Percentiles rank a stretch among this genome's conserved stretches.
Conservation (phyloP, 1,284 basidiomycete species). For the Apiotrichum gamsii region DNA sequence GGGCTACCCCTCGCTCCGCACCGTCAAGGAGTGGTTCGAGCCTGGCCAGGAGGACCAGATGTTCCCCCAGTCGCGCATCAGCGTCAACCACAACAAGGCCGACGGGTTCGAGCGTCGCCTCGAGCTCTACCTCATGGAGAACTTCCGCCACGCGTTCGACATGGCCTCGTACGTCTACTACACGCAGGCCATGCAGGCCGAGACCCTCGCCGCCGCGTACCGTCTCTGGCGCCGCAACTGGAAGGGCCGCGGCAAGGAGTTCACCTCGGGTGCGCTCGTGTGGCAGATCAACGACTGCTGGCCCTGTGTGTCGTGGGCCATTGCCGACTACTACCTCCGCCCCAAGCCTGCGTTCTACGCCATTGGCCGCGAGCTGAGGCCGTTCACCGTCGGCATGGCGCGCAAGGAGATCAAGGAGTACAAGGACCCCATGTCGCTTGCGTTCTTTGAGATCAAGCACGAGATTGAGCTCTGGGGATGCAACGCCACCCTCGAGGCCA, state of each 20-base stretch:
- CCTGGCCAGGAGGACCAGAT: conserved; percentile 51
- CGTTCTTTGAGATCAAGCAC: conserved; percentile 59
- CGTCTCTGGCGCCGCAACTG: conserved; percentile 68
- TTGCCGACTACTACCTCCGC: conserved; percentile 68
- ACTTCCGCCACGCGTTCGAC: conserved; percentile 75
- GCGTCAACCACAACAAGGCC: conserved; percentile 82
- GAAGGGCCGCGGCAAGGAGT: conserved; percentile 62
- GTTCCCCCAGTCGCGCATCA: conserved; percentile 76
- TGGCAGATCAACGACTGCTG: conserved; percentile 82
- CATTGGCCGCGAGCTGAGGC: conserved; percentile 63
- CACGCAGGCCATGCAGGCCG: conserved; percentile 77
- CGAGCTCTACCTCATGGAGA: conserved; percentile 84
- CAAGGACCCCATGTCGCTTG: conserved; percentile 57
- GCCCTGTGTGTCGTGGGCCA: conserved; percentile 73
- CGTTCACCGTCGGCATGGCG: conserved; percentile 63
- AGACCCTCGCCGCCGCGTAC: conserved; percentile 66
- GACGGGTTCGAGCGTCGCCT: conserved; percentile 73
- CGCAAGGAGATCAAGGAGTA: conserved; percentile 63
- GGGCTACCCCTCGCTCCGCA: conserved; percentile 74
- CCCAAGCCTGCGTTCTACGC: conserved; percentile 69
- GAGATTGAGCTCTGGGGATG: conserved; percentile 69
- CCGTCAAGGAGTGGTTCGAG: conserved; percentile 66
- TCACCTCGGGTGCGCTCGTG: conserved; percentile 68
- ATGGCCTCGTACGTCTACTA: conserved; percentile 78
- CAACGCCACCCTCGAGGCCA: conserved; percentile 61